Base-by-base conservation (phyloP, 768 basidiomycete species). In the Boletus speciosus region DNA sequence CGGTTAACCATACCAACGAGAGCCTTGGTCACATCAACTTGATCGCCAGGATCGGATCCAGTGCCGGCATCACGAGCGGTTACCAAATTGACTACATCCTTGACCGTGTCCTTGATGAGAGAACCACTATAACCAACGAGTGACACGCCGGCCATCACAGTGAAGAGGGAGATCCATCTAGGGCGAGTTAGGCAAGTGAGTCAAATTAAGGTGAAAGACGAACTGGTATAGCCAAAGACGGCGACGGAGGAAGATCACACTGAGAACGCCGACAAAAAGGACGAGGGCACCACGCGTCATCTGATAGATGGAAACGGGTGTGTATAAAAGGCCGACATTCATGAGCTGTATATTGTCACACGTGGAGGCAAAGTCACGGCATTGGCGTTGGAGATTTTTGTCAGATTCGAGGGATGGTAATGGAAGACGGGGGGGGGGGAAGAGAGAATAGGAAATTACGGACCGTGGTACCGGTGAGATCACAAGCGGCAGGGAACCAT, bases 231-330 rank as follows among this genome's bases (percentile, higher is more conserved):
- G 76, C 83, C 85, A 91, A 42, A 96, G 82, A 57, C 80, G 81
- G 60, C 95, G 85, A 47, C 79, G 81, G 54, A 99, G 84, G 79
- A 98, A 98, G 52, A 94, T 69, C 64, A 98, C 94, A 47, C 88
- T 90, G 61, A 98, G 82, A 51, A 90, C 66, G 43, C 93, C 96
- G 55, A 98, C 96, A 72, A 94, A 98, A 50, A 96, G 81, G 45
- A 97, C 93, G 53, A 97, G 84, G 40, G 93, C 88, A 47, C 95
- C 94, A 54, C 89, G 85, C 56, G 86, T 92, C 94, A 97, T 96
- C 72, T 97, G 96, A 76, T 92, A 98, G 62, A 98, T 93, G 40
- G 91, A 94, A 51, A 99, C 97, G 29, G 96, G 96, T 1, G 94
- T 95, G 71, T 95, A 93, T 36, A 99, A 81, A 44, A 99, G 80